phyloP scores from a whole-genome alignment of 371 early-diverging fungal genomes.

The Lichtheimia ornata region DNA sequence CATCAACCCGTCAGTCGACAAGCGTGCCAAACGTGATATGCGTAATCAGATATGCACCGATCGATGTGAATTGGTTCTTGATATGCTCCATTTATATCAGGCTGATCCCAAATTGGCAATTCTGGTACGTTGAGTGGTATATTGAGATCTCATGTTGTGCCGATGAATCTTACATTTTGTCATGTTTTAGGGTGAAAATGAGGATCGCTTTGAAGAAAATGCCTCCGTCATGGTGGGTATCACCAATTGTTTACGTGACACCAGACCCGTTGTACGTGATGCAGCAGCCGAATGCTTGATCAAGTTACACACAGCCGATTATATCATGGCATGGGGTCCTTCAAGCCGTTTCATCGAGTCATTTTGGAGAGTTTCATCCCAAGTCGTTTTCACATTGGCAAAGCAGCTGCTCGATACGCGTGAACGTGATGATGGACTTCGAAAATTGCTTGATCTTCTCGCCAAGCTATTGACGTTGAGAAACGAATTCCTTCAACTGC shows the following conservation, averaged over 20 bases:
- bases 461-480: slow-evolving; percentile 62
- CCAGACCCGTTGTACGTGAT: slow-evolving; percentile 60
- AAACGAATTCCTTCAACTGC: slow-evolving; percentile 66
- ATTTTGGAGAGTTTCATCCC: slow-evolving; percentile 72
- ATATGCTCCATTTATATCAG: slow-evolving; percentile 75
- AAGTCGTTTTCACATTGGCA: slow-evolving; percentile 55
- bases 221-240: slow-evolving; percentile 65
- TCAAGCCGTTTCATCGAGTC: slow-evolving; percentile 56
- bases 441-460: slow-evolving; percentile 63
- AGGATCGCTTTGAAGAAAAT: slow-evolving; percentile 62
- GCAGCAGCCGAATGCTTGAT: slow-evolving; percentile 74
- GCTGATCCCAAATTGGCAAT: slow-evolving; percentile 75
- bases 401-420: slow-evolving; percentile 55
- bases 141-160: too few species aligned
- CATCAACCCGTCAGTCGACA: slow-evolving; percentile 29
- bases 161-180: not conserved
- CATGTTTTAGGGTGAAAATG: slow-evolving; percentile 32
- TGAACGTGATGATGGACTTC: slow-evolving; percentile 57
- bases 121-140: slow-evolving; percentile 21
- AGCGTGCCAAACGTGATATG: slow-evolving; percentile 42
- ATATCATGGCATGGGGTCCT: slow-evolving; percentile 69
- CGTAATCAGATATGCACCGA: slow-evolving; percentile 56
- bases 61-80: slow-evolving; percentile 72
- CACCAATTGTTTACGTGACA: slow-evolving; percentile 68
- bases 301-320: slow-evolving; percentile 59